These are phyloP conservation scores for Turritis glabra DNA, from an alignment of 345 rosid genomes.

Conservation along the genomic window DNA sequence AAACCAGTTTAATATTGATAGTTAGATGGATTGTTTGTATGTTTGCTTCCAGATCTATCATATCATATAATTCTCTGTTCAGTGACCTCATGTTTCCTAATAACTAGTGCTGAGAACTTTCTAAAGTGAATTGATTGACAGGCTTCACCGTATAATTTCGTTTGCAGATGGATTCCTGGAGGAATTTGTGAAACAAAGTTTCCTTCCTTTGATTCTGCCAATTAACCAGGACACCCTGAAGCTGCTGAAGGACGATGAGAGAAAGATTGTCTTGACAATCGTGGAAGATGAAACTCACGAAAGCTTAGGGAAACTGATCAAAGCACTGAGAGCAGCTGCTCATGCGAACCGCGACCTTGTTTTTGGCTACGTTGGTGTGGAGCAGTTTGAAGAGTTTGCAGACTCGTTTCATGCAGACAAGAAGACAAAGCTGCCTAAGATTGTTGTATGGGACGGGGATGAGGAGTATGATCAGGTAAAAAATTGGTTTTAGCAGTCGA, in stretches of 20 bases:
- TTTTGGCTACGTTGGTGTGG: constrained; percentile 82
- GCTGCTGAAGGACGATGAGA: constrained; percentile 74
- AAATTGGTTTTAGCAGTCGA: not conserved
- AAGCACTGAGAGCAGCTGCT: constrained; percentile 83
- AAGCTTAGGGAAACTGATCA: constrained; percentile 56
- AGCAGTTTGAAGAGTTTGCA: constrained; percentile 79
- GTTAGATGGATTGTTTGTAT: no score
- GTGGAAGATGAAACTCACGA: constrained; percentile 76
- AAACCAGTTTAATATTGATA: no score
- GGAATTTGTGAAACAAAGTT: constrained; percentile 80
- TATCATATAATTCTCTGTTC: no score
- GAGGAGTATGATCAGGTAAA: constrained; percentile 76
- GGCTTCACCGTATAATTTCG: constrained; percentile 10
- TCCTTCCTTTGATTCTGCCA: constrained; percentile 78
- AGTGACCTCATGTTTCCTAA: not conserved
- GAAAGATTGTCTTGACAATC: constrained; percentile 79
- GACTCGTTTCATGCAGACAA: constrained; percentile 61
- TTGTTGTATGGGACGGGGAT: constrained; percentile 86
- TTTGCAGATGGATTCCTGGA: constrained; percentile 72
- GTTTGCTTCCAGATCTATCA: no score
- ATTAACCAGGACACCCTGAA: constrained; percentile 74
- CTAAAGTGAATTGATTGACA: constrained; percentile 4
- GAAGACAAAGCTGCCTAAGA: constrained; percentile 68
- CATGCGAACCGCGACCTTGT: constrained; percentile 87
- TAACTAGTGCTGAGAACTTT: not conserved